A percentile compares a stretch with the other conserved stretches of the same genome.
Evolutionary conservation across 345 rosid genomes (phyloP).

Genomic region (Carallia pectinifolia): DNA sequence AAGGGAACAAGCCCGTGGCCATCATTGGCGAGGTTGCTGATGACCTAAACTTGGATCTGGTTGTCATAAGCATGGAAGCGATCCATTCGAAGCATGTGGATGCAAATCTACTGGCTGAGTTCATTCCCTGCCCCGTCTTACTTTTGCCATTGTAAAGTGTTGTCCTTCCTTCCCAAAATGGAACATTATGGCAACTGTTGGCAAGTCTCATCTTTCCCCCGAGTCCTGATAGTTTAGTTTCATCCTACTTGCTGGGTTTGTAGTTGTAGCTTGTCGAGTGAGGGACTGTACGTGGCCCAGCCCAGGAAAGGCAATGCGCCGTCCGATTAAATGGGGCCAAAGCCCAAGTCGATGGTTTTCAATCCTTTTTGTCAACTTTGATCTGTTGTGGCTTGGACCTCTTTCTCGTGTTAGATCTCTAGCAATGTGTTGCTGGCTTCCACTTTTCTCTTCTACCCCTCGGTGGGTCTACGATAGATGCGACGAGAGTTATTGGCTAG

Average conservation of each 20-base stretch:
- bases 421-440: no score
- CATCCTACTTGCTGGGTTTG: background rate
- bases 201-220: slow-evolving; percentile 15
- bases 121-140: slow-evolving; percentile 89
- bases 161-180: background rate
- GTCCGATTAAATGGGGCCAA: background rate
- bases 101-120: slow-evolving; percentile 89
- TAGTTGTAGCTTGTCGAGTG: background rate
- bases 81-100: slow-evolving; percentile 97
- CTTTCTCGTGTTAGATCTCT: background rate
- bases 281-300: background rate
- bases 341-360: background rate
- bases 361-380: no score
- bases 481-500: no score
- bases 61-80: slow-evolving; percentile 94
- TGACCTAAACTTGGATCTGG: slow-evolving; percentile 79
- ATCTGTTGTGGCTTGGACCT: background rate
- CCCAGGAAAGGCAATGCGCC: background rate
- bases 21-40: slow-evolving; percentile 97
- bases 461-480: no score
- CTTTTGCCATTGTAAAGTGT: slow-evolving; percentile 63
- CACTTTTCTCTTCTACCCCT: background rate
- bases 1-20: slow-evolving; percentile 79
- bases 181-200: slow-evolving; percentile 2
- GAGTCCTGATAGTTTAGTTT: slow-evolving; percentile 19